Conservation (phyloP, 768 basidiomycete species). For the Podaxis carcinomalis region DNA sequence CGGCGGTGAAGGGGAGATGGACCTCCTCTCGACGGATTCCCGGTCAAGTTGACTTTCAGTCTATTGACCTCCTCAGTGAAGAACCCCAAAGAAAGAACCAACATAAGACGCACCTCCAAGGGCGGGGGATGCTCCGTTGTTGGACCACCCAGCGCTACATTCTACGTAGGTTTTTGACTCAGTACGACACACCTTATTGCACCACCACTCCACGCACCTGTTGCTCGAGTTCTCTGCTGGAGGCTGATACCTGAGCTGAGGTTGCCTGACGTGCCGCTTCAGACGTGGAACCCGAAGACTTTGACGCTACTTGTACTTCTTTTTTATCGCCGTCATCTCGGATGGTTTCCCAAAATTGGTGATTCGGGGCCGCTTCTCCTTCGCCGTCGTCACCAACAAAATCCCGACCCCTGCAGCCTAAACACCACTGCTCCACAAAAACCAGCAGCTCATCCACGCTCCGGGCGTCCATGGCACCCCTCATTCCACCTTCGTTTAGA, state of each 20-base stretch:
- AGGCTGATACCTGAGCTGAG: neutral
- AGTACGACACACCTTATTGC: neutral
- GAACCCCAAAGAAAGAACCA: neutral
- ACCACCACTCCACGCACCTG: neutral
- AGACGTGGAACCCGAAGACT: neutral
- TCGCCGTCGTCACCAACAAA: slow-evolving; percentile 4
- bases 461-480: slow-evolving; percentile 36
- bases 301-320: neutral
- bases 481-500: slow-evolving; percentile 28
- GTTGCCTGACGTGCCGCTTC: neutral
- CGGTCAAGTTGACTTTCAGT: neutral
- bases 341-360: neutral
- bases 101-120: neutral
- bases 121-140: neutral
- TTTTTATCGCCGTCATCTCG: neutral
- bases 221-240: neutral
- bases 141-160: neutral
- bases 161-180: neutral
- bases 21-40: neutral
- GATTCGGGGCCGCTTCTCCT: neutral
- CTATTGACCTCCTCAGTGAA: neutral
- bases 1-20: neutral
- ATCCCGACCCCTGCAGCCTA: slow-evolving; percentile 21
- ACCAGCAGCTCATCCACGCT: slow-evolving; percentile 32
- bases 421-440: slow-evolving; percentile 39